Conservation (phyloP, 441 rosid genomes). For the Biscutella laevigata region DNA sequence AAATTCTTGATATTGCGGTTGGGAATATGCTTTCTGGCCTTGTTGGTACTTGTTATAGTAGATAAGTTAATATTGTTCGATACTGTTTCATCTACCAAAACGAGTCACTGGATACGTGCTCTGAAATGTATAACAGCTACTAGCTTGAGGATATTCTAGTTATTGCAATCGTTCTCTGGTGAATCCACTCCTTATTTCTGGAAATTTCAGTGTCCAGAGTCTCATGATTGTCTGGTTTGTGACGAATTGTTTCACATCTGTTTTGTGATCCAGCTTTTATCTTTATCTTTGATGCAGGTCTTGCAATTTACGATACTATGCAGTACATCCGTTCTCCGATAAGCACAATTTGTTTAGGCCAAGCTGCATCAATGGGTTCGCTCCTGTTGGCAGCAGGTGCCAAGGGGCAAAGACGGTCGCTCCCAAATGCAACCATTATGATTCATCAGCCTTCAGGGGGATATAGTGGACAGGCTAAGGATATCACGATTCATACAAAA, state of each 20-base stretch:
- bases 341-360: slow-evolving; percentile 83
- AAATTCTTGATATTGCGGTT: not conserved
- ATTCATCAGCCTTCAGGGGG: slow-evolving; percentile 99
- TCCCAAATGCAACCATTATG: slow-evolving; percentile 87
- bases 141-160: not conserved
- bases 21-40: not conserved
- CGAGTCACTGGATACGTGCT: not conserved
- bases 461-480: slow-evolving; percentile 91
- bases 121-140: not conserved
- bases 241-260: not conserved
- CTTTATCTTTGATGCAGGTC: slow-evolving; percentile 40
- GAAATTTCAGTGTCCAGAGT: too few species aligned
- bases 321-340: slow-evolving; percentile 89
- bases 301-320: slow-evolving; percentile 94
- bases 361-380: slow-evolving; percentile 98
- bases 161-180: not conserved
- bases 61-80: not conserved
- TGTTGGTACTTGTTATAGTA: not conserved
- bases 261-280: slow-evolving; percentile 1
- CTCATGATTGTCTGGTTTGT: slow-evolving; percentile 4
- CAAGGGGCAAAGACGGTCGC: slow-evolving; percentile 80
- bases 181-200: not conserved
- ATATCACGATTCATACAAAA: slow-evolving; percentile 81
- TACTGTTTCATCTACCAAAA: not conserved
- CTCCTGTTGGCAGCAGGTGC: slow-evolving; percentile 87